Evolutionary conservation across 2,329 filamentous ascomycete species (phyloP).

Genomic region (Cladosporium velox): DNA sequence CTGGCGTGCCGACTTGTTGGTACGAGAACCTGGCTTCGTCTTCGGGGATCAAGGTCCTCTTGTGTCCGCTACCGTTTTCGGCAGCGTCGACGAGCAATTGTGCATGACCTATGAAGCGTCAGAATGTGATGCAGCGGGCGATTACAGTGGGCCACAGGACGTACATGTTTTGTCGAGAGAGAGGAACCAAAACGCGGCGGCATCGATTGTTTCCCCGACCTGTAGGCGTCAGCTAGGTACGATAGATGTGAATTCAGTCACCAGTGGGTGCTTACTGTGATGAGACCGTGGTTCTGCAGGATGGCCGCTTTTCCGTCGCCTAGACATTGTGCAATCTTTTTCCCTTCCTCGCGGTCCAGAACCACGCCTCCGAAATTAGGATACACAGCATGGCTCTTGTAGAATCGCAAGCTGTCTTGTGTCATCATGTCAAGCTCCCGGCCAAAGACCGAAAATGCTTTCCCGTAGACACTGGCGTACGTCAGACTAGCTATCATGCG

Average conservation of each 20-base stretch:
- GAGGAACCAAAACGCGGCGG: conserved; percentile 51
- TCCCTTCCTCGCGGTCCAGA: conserved; percentile 47
- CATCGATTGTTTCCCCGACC: conserved; percentile 43
- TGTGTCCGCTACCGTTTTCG: conserved; percentile 40
- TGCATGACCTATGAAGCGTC: conserved; percentile 36
- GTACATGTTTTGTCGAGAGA: conserved; percentile 48
- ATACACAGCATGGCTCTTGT: conserved; percentile 45
- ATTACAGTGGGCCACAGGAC: too few relatives aligned
- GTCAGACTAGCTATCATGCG: conserved; percentile 24
- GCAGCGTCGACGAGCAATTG: conserved; percentile 49
- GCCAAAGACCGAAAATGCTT: conserved; percentile 51
- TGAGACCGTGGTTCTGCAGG: conserved; percentile 48
- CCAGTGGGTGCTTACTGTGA: conserved; percentile 39
- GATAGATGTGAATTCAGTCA: not conserved
- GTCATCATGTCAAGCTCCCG: conserved; percentile 48
- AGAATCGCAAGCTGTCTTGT: conserved; percentile 49
- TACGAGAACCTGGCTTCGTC: conserved; percentile 44
- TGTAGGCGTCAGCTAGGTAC: not conserved
- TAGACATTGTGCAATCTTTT: conserved; percentile 45
- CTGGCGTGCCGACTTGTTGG: conserved; percentile 47
- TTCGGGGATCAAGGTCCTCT: conserved; percentile 45
- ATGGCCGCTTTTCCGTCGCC: conserved; percentile 46
- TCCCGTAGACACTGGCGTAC: conserved; percentile 44
- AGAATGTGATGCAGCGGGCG: not conserved
- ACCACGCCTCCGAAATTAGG: conserved; percentile 51